Evolutionary conservation across 768 basidiomycete genomes (phyloP).

Genomic region (Stropharia rugosoannulata): DNA sequence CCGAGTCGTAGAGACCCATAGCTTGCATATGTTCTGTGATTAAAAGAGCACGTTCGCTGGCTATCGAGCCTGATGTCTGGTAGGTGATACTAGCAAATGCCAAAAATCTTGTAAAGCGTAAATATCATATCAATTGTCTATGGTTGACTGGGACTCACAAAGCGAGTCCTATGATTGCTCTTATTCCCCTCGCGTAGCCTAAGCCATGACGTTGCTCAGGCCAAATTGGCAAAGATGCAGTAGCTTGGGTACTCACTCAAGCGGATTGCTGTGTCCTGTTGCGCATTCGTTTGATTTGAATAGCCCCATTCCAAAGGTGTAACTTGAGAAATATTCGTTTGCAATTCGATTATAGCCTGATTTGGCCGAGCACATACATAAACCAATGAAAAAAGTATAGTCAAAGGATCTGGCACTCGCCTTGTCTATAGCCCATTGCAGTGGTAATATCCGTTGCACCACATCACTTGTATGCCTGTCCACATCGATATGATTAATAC

Average conservation of each 20-base stretch:
- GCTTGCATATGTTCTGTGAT: conserved; percentile 74
- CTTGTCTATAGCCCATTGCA: conserved; percentile 78
- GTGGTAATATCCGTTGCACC: conserved; percentile 62
- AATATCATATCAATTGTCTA: background rate
- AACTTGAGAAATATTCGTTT: conserved; percentile 54
- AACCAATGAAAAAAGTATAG: background rate
- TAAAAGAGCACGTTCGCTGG: conserved; percentile 54
- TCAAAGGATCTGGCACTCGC: conserved; percentile 33
- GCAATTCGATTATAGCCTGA: conserved; percentile 71
- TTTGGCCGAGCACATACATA: conserved; percentile 12
- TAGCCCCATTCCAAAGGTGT: conserved; percentile 8
- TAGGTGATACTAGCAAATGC: conserved; percentile 16
- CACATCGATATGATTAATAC: conserved; percentile 64
- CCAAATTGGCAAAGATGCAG: background rate
- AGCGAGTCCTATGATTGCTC: conserved; percentile 6
- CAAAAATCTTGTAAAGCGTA: conserved; percentile 10
- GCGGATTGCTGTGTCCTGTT: conserved; percentile 7
- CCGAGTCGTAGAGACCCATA: conserved; percentile 76
- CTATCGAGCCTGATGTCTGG: conserved; percentile 17
- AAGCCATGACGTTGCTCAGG: conserved; percentile 4
- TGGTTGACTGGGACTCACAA: conserved; percentile 13
- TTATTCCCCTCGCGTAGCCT: conserved; percentile 13
- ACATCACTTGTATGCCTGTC: conserved; percentile 63
- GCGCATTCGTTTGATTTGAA: conserved; percentile 31
- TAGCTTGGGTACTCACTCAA: background rate